Percentiles rank a stretch among this genome's conserved stretches.
Conservation (phyloP, 345 rosid genomes). For the Aegle marmelos region DNA sequence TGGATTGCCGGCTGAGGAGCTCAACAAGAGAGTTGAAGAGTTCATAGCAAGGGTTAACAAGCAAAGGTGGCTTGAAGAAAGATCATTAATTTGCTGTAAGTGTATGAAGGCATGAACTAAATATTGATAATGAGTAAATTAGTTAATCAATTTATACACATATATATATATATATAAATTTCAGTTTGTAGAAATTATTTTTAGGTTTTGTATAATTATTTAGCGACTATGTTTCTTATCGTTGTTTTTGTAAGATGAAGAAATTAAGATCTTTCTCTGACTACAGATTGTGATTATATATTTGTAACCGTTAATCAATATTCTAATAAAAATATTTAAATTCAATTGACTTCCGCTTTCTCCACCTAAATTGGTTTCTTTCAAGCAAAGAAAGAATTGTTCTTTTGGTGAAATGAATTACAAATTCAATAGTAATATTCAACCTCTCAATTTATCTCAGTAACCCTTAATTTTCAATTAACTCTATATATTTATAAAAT, state of each 20-base stretch:
- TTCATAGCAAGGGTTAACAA: slow-evolving; percentile 65
- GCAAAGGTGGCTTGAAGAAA: slow-evolving; percentile 54
- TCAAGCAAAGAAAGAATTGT: neutral
- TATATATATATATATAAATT: neutral
- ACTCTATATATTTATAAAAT: no score
- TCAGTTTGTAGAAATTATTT: neutral
- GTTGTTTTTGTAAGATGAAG: no score
- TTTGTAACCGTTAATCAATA: no score
- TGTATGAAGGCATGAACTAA: slow-evolving; percentile 5
- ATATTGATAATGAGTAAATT: neutral
- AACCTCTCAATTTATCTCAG: neutral
- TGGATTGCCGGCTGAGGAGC: slow-evolving; percentile 40
- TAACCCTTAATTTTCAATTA: no score
- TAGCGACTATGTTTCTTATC: no score
- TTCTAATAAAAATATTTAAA: no score
- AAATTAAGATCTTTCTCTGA: neutral
- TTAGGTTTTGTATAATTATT: neutral
- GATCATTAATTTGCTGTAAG: slow-evolving; percentile 11
- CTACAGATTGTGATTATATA: neutral
- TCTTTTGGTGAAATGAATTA: neutral
- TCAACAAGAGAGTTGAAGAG: slow-evolving; percentile 53
- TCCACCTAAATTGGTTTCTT: no score
- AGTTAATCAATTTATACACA: no score
- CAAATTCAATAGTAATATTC: neutral
- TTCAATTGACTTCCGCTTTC: no score